Base-by-base conservation (phyloP, 1,284 basidiomycete genomes). In the Fistulina hepatica region DNA sequence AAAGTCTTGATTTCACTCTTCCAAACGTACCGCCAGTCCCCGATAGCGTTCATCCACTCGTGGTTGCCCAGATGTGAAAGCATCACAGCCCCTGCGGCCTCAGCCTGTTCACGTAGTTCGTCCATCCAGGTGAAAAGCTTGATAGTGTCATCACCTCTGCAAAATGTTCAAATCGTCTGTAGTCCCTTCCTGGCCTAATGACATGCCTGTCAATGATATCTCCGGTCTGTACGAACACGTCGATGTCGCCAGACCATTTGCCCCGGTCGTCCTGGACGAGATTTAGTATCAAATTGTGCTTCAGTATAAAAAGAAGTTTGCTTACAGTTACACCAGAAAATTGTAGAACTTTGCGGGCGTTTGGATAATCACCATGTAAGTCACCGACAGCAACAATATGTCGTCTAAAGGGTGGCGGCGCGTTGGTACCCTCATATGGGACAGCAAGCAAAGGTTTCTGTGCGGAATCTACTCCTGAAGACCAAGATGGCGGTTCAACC, bases 11-110 rank as follows among this genome's bases (percentile, higher is more conserved):
- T 77, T 50, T 93, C 90, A 16, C 72, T 68, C 8, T 74, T 67
- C 45, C 76, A 80, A 28, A 93, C 90, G 48, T 92, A 93, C 78
- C 85, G 76, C 86, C 88, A 91, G 57, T 91, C 88, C 39, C 82
- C 83, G 46, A 92, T 79, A 6, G 73, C 76, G 49, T 93, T 93
- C 90, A 93, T 92, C 69, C 74, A 77, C 52, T 89, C 85, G 46
- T 90, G 86, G 51, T 92, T 97, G n/a, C 92, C 92, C 19, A 94
- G 60, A 41, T 89, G 69, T 12, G 72, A 78, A 20, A 93, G 55
- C 9, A 97, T 69, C 7, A 65, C 67, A 1, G 86, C 91, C 2
- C 89, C 89, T 5, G 58, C 65, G 1, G 58, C 57, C 2, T 59
- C 54, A 2, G 91, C 90, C 56, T 94, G 77, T 7, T 63, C 67